Base-by-base conservation (phyloP, 495 filamentous ascomycete species). In the Thermothielavioides terrestris region DNA sequence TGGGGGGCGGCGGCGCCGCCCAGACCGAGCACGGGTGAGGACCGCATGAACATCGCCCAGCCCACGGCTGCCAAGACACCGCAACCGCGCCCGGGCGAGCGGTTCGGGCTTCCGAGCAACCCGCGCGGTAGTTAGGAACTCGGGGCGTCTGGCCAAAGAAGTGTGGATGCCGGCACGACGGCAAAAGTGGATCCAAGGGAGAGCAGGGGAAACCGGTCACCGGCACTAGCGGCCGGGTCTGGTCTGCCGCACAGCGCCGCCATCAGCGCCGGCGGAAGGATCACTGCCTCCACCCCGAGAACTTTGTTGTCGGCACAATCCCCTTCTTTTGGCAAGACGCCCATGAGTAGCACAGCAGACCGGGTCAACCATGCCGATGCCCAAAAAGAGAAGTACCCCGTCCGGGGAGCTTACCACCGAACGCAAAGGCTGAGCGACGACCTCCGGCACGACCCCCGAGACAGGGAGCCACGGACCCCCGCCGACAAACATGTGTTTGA, bases 221-320 rank as follows among this genome's bases (percentile, higher is more conserved):
- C 14, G 25, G 25, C 15, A 27, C 17, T 15, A 11, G 10, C 17
- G 20, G 20, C 32, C 31, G 15, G 41, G 11, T 3, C 23, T 25
- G 41, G 40, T 1, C 40, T 12, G 15, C 25, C 25, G 25, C 40
- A 20, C 25, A 18, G 40, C 15, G 2, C n/a, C 7, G 40, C 25
- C 14, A 30, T 18, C 23, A 25, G 26, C n/a, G 12, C 11, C 25
- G 7, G 25, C 18, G 14, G 6, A n/a, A 34, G 14, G 28, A 32
- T 42, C 18, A 18, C 25, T 7, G 49, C 43, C 31, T 17, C 32
- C 37, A 56, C 45, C 7, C 48, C 53, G 23, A 42, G 40, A 20
- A 43, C 49, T 20, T 31, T 43, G 26, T 40, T 46, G 12, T 21
- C 35, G 11, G 39, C 46, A 4, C 21, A 45, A 10, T 41, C 40